These are phyloP conservation scores for Leucocoprinus leucothites DNA, from an alignment of 768 basidiomycete genomes.

Conservation along the genomic window DNA sequence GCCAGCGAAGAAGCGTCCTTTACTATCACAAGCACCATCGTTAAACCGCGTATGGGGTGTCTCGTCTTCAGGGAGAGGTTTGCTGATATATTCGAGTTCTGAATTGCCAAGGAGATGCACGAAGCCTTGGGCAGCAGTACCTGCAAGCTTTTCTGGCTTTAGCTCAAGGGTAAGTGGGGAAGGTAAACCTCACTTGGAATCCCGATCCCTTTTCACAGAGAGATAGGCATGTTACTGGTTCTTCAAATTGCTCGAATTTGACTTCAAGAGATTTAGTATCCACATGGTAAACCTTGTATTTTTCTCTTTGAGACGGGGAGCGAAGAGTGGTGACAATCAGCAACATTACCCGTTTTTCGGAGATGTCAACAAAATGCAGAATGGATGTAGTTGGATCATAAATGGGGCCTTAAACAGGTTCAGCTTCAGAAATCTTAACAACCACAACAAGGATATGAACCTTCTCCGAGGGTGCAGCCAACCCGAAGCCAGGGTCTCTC, in stretches of 20 bases:
- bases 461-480: constrained; percentile 62
- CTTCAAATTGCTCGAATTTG: constrained; percentile 46
- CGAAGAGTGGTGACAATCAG: neutral
- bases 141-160: constrained; percentile 43
- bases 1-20: constrained; percentile 67
- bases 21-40: constrained; percentile 65
- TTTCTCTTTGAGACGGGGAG: constrained; percentile 3
- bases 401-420: constrained; percentile 45
- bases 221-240: constrained; percentile 56
- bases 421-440: neutral
- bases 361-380: constrained; percentile 70
- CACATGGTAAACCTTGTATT: constrained; percentile 48
- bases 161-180: neutral
- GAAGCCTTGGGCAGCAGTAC: constrained; percentile 56
- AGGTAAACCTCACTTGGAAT: constrained; percentile 36
- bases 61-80: constrained; percentile 45
- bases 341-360: constrained; percentile 43
- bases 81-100: constrained; percentile 43
- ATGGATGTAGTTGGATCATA: constrained; percentile 52
- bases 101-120: constrained; percentile 44
- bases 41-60: constrained; percentile 56
- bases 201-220: constrained; percentile 42
- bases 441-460: constrained; percentile 26
- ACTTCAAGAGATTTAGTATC: constrained; percentile 38
- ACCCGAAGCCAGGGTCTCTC: constrained; percentile 46